Conservation (phyloP, 2,329 filamentous ascomycete genomes). For the Clarireedia paspali region DNA sequence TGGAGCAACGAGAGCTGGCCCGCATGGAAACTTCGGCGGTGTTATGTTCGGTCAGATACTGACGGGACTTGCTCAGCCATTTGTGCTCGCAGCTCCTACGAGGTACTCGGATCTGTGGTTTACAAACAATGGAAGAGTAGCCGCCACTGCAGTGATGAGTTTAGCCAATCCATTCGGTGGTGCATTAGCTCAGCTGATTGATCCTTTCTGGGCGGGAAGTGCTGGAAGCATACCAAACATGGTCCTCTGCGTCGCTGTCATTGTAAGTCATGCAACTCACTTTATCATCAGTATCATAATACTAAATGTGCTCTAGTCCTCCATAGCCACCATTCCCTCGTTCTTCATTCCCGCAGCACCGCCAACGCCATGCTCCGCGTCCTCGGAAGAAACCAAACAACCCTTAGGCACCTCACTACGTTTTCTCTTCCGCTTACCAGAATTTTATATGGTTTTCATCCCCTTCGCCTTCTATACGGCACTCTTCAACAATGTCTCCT, state of each 20-base stretch:
- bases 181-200: slow-evolving; percentile 79
- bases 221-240: slow-evolving; percentile 65
- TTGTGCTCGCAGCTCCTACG: slow-evolving; percentile 82
- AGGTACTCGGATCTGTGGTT: slow-evolving; percentile 95
- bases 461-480: slow-evolving; percentile 83
- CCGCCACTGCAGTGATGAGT: slow-evolving; percentile 77
- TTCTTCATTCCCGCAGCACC: slow-evolving; percentile 73
- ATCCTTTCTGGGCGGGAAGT: slow-evolving; percentile 62
- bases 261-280: slow-evolving; percentile 44
- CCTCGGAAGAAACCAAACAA: slow-evolving; percentile 47
- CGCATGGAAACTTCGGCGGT: slow-evolving; percentile 58
- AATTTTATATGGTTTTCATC: slow-evolving; percentile 74
- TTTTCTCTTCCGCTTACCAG: slow-evolving; percentile 50
- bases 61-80: slow-evolving; percentile 83
- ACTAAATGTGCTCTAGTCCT: slow-evolving; percentile 37
- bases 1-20: slow-evolving; percentile 51
- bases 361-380: slow-evolving; percentile 67
- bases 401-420: slow-evolving; percentile 42
- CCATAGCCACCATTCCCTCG: slow-evolving; percentile 61
- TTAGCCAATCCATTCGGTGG: slow-evolving; percentile 87
- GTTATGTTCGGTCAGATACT: slow-evolving; percentile 90
- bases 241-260: slow-evolving; percentile 78
- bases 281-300: background rate
- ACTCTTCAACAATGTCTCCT: slow-evolving; percentile 88
- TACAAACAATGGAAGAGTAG: slow-evolving; percentile 72